phyloP scores from a whole-genome alignment of 495 filamentous ascomycete species.

The Elaphomyces granulatus region DNA sequence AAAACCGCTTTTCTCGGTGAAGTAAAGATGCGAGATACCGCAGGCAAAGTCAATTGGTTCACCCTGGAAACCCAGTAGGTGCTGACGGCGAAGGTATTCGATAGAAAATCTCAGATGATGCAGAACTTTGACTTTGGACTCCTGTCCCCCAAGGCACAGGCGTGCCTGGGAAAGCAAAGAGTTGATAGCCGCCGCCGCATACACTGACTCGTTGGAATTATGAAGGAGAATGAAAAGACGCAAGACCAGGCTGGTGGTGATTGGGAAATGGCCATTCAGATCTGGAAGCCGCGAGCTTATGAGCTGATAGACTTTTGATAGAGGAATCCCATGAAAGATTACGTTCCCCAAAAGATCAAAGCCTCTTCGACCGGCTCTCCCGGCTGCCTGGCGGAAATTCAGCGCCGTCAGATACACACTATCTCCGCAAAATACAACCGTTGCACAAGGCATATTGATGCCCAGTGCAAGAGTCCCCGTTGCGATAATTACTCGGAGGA shows the following conservation, averaged over 20 bases:
- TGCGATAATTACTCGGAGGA: slow-evolving; percentile 55
- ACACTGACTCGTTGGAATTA: slow-evolving; percentile 44
- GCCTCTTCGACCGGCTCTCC: slow-evolving; percentile 63
- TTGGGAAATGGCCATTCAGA: slow-evolving; percentile 63
- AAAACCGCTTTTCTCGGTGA: slow-evolving; percentile 55
- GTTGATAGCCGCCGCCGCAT: slow-evolving; percentile 45
- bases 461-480: slow-evolving; percentile 64
- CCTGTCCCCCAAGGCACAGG: slow-evolving; percentile 50
- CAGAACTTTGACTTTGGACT: slow-evolving; percentile 47
- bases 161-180: slow-evolving; percentile 53
- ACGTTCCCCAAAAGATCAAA: slow-evolving; percentile 73
- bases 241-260: slow-evolving; percentile 57
- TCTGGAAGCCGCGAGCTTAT: slow-evolving; percentile 58
- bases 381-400: slow-evolving; percentile 61
- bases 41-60: slow-evolving; percentile 55
- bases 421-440: slow-evolving; percentile 62
- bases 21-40: slow-evolving; percentile 54
- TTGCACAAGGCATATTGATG: slow-evolving; percentile 79
- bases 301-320: slow-evolving; percentile 42
- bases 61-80: slow-evolving; percentile 43
- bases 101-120: slow-evolving; percentile 70
- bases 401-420: slow-evolving; percentile 56
- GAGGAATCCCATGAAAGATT: slow-evolving; percentile 49
- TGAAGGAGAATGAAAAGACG: slow-evolving; percentile 52
- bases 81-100: slow-evolving; percentile 57